phyloP scores from a whole-genome alignment of 208 protist genomes.

The Acanthamoeba sp. region DNA sequence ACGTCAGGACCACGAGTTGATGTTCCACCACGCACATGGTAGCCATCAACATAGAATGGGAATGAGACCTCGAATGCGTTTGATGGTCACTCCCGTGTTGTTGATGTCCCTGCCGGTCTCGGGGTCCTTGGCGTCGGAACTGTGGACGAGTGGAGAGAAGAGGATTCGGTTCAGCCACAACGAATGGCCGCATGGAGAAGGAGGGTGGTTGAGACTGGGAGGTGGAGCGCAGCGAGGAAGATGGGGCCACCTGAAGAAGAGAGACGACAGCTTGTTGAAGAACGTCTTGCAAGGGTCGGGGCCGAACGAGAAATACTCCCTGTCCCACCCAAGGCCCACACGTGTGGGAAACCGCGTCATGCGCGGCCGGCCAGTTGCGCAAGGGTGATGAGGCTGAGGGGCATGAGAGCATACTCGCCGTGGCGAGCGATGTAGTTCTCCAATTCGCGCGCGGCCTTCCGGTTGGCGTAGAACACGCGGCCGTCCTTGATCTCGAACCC shows the following conservation, averaged over 20 bases:
- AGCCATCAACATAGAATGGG: too few relatives aligned
- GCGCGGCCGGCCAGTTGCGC: too few relatives aligned
- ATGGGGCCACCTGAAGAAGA: background rate
- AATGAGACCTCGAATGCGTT: background rate
- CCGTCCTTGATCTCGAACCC: constrained; percentile 39
- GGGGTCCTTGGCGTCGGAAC: background rate
- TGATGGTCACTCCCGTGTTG: background rate
- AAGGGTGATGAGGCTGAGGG: too few relatives aligned
- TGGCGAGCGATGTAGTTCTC: constrained; percentile 21
- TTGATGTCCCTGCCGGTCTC: background rate
- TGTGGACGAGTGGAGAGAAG: too few relatives aligned
- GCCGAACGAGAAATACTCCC: background rate
- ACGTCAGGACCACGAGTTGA: too few relatives aligned
- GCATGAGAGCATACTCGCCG: background rate
- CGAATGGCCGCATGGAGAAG: background rate
- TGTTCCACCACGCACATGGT: too few relatives aligned
- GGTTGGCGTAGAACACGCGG: constrained; percentile 22
- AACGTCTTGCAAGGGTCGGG: constrained; percentile 29
- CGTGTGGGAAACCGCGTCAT: too few relatives aligned
- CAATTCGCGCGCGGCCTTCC: background rate
- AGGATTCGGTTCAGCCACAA: too few relatives aligned
- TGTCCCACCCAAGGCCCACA: too few relatives aligned
- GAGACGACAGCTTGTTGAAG: background rate
- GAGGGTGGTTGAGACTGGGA: too few relatives aligned
- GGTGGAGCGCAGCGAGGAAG: background rate